Percentiles rank a stretch among this genome's conserved stretches.
phyloP scores from a whole-genome alignment of 2,329 filamentous ascomycete species.

The Cadophora sp. region DNA sequence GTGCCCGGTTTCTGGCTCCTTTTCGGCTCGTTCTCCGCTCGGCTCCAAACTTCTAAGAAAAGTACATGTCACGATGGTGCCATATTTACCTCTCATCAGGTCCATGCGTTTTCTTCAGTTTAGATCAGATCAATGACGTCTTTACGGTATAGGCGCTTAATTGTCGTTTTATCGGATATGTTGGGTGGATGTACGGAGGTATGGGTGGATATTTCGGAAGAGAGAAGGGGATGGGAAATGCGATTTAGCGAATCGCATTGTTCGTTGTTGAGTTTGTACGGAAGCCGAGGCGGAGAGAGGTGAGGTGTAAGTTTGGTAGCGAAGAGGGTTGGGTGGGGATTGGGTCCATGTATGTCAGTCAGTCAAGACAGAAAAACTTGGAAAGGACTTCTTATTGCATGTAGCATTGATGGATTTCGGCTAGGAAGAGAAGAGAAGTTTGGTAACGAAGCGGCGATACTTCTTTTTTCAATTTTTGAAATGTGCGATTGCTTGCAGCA shows the following conservation, averaged over 20 bases:
- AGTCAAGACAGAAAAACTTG: not conserved
- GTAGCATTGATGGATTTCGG: not conserved
- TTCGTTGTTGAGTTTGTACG: too few relatives aligned
- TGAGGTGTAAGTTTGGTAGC: slow-evolving; percentile 9
- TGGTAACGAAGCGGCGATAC: slow-evolving; percentile 2
- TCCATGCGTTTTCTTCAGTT: too few relatives aligned
- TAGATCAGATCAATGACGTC: not conserved
- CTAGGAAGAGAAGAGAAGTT: not conserved
- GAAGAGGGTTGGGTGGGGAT: not conserved
- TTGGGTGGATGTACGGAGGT: too few relatives aligned
- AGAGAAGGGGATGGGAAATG: not conserved
- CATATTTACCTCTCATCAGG: too few relatives aligned
- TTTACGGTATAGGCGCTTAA: not conserved
- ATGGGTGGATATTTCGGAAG: not conserved
- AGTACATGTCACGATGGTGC: not conserved
- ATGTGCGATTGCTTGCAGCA: too few relatives aligned
- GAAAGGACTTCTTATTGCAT: not conserved
- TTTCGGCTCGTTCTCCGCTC: not conserved
- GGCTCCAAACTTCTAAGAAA: not conserved
- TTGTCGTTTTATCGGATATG: not conserved
- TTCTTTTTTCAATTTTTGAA: too few relatives aligned
- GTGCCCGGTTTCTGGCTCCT: not conserved
- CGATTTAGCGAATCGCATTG: not conserved
- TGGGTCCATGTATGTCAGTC: too few relatives aligned
- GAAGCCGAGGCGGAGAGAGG: too few relatives aligned